These are phyloP conservation scores for Cyberlindnera suaveolens DNA, from an alignment of 805 yeast species.

Conservation along the genomic window DNA sequence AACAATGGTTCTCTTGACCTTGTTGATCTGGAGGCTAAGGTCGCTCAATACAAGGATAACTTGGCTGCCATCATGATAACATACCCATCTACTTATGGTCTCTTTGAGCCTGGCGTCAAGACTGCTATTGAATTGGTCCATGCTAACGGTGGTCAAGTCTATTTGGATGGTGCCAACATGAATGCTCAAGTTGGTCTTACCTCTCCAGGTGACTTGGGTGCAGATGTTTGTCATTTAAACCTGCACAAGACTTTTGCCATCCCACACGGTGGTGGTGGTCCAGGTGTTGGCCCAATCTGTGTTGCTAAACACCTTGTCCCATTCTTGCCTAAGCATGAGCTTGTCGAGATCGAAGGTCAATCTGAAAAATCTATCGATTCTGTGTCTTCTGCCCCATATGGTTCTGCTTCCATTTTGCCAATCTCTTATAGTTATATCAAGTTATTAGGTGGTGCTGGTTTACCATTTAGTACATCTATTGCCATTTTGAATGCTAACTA, in stretches of 20 bases:
- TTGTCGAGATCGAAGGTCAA: conserved; percentile 40
- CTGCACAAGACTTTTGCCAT: conserved; percentile 96
- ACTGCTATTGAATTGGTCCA: conserved; percentile 85
- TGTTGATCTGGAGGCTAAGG: conserved; percentile 66
- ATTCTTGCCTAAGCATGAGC: conserved; percentile 75
- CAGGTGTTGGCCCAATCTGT: conserved; percentile 98
- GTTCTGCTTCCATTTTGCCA: conserved; percentile 89
- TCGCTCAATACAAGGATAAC: conserved; percentile 56
- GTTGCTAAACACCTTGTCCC: conserved; percentile 76
- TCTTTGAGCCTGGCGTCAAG: conserved; percentile 87
- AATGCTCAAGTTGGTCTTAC: conserved; percentile 98
- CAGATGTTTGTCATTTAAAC: conserved; percentile 96
- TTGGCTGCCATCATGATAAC: conserved; percentile 95
- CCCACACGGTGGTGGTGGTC: conserved; percentile 99
- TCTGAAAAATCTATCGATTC: conserved; percentile 54
- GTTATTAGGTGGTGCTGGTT: conserved; percentile 80
- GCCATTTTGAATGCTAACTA: conserved; percentile 96
- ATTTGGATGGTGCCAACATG: conserved; percentile 98
- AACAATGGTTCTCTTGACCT: conserved; percentile 83
- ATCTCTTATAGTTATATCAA: conserved; percentile 94
- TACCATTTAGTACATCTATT: conserved; percentile 80
- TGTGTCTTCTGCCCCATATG: conserved; percentile 91
- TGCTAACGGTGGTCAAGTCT: conserved; percentile 86
- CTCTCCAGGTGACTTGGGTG: conserved; percentile 95
- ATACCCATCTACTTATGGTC: conserved; percentile 95